Evolutionary conservation across 192 early-diverging fungal genomes (phyloP).

Genomic region (Pilobolus umbonatus): DNA sequence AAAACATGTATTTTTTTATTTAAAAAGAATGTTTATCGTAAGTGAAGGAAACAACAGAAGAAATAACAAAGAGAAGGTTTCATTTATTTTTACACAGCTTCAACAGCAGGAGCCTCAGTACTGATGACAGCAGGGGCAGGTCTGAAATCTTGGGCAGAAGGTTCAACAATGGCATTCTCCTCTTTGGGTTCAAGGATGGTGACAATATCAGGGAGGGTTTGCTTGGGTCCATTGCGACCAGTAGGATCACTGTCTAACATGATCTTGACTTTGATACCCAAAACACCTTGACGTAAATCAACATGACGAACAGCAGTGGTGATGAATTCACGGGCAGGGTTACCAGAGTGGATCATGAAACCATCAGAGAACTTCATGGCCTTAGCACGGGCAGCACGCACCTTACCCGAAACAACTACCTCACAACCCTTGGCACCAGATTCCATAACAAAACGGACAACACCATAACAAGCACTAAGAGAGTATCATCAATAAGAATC

Average conservation of each 20-base stretch:
- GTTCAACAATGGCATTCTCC: conserved; percentile 65
- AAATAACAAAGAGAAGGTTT: conserved; percentile 2
- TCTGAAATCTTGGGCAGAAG: conserved; percentile 60
- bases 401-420: conserved; percentile 98
- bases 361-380: conserved; percentile 99
- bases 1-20: too few species aligned
- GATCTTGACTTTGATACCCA: conserved; percentile 99
- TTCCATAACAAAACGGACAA: conserved; percentile 99
- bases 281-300: conserved; percentile 95
- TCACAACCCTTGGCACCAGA: conserved; percentile 99
- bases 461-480: conserved; percentile 90
- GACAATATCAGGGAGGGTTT: conserved; percentile 91
- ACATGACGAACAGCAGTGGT: conserved; percentile 97
- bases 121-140: conserved; percentile 29
- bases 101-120: conserved; percentile 22
- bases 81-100: conserved; percentile 20
- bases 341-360: conserved; percentile 99
- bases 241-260: conserved; percentile 94
- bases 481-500: not conserved
- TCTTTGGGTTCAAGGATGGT: conserved; percentile 93
- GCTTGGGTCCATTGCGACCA: conserved; percentile 93
- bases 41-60: not conserved
- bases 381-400: conserved; percentile 99
- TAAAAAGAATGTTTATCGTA: not conserved
- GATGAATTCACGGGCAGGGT: conserved; percentile 94